Evolutionary conservation across 1,284 basidiomycete genomes (phyloP), one percentile per base, ranked within the genome.

Genomic region (Ganoderma sp.): DNA sequence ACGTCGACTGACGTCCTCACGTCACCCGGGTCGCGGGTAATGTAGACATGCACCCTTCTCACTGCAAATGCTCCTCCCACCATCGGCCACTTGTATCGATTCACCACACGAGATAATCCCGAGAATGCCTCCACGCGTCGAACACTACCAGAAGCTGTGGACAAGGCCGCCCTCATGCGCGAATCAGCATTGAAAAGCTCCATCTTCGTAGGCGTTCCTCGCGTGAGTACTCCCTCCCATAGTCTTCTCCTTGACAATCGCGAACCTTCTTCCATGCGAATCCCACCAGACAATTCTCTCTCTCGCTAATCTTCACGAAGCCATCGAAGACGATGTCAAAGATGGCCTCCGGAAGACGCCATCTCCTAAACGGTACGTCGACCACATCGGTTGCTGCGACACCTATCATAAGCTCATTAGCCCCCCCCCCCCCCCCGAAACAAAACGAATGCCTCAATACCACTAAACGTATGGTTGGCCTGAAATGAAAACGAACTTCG

Each of bases 131-230:
- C 77, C 73, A 82, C 84, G 72, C 80, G 81, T 68, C 78, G 77
- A 56, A 83, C 81, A 73, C 73, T 88, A 67, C 75, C 84, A 69
- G 84, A 85, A 63, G 86, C 87, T 64, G 83, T 91, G 71, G 86
- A 87, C 78, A 90, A 87, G 74, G 94, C 93, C 72, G 92, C 89
- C 71, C 79, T 96, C 74, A 96, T 99, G 89, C 88, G 97, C 63
- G 97, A 99, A 83, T 89, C 93, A 10, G 95, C 95, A 5, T 79
- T 99, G 78, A 99, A 99, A 83, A 96, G 94, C 75, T 90, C 92
- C 77, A 94, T 96, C 73, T 96, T 98, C 79, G 89, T 95, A 71
- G 96, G 96, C 52, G 95, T 97, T 66, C 95, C 95, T 73, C 88
- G 94, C 80, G 93, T 95, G 76, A 80, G 90, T 75, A 63, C 58